Percentiles rank a stretch among this genome's conserved stretches.
These are phyloP conservation scores for Lipomyces sp. DNA, from an alignment of 805 yeast genomes.

Conservation along the genomic window DNA sequence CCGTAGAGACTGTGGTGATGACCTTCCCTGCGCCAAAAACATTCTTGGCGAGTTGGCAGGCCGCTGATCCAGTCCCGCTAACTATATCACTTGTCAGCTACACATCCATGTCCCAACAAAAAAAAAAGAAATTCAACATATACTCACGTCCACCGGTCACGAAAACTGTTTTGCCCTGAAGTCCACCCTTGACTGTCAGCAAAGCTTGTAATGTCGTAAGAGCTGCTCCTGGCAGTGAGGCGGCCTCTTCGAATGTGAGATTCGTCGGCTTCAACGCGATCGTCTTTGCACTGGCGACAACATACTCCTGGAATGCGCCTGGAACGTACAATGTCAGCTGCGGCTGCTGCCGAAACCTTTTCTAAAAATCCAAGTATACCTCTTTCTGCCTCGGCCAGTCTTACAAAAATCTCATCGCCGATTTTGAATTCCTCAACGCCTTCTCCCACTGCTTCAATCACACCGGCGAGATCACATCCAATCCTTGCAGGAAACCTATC, in stretches of 20 bases:
- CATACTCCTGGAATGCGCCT: conserved; percentile 36
- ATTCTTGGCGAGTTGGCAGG: conserved; percentile 37
- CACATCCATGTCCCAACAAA: background rate
- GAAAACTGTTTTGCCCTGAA: conserved; percentile 32
- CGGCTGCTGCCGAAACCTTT: background rate
- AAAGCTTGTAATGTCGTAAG: conserved; percentile 35
- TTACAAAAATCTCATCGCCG: conserved; percentile 36
- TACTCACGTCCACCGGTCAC: conserved; percentile 32
- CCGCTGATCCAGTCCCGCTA: conserved; percentile 32
- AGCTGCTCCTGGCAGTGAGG: conserved; percentile 37
- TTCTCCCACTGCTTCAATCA: conserved; percentile 36
- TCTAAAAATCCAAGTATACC: conserved; percentile 12
- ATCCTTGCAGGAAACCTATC: conserved; percentile 30
- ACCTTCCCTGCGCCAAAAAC: conserved; percentile 38
- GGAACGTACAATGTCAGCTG: background rate
- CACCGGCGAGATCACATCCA: conserved; percentile 39
- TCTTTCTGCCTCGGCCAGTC: conserved; percentile 15
- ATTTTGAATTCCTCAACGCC: conserved; percentile 30
- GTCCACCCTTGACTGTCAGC: conserved; percentile 10
- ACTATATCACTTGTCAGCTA: conserved; percentile 4
- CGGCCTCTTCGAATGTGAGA: conserved; percentile 34
- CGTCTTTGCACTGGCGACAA: conserved; percentile 13
- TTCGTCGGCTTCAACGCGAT: conserved; percentile 32
- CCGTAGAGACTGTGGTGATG: conserved; percentile 37
- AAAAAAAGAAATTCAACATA: background rate